A percentile compares a stretch with the other conserved stretches of the same genome.
Evolutionary conservation across 306 rosid genomes (phyloP).

Genomic region (Ammopiptanthus mongolicus): DNA sequence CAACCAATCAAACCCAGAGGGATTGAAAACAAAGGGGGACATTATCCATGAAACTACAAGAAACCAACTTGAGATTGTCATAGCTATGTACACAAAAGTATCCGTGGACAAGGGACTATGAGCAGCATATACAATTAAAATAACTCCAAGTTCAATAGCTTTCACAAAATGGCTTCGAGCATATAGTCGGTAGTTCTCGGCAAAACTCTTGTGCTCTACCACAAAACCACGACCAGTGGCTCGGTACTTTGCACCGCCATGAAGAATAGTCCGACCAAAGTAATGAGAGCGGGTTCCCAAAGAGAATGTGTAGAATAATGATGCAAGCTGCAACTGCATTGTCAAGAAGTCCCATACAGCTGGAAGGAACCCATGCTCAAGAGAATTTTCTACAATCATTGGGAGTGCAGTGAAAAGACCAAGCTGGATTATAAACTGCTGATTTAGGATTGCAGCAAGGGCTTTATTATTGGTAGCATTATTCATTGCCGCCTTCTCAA

Average conservation of each 20-base stretch:
- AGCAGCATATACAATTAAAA: constrained; percentile 69
- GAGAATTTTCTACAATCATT: constrained; percentile 84
- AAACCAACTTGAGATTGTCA: constrained; percentile 81
- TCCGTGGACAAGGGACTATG: constrained; percentile 46
- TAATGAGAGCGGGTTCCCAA: constrained; percentile 82
- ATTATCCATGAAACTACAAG: constrained; percentile 91
- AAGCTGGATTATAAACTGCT: constrained; percentile 85
- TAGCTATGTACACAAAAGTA: constrained; percentile 65
- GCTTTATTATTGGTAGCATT: constrained; percentile 56
- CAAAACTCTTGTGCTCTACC: constrained; percentile 84
- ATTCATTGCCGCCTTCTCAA: constrained; percentile 34
- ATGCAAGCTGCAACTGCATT: constrained; percentile 87
- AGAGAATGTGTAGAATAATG: constrained; percentile 75
- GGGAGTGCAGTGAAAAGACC: constrained; percentile 93
- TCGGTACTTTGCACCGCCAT: constrained; percentile 93
- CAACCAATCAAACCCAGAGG: constrained; percentile 98
- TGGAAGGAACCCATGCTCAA: constrained; percentile 87
- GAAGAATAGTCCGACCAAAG: constrained; percentile 91
- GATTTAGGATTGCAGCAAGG: constrained; percentile 74
- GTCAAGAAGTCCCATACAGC: constrained; percentile 87
- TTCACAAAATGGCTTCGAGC: constrained; percentile 94
- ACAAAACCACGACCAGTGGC: constrained; percentile 99
- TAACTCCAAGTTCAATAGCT: constrained; percentile 85
- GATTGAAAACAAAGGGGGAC: constrained; percentile 89
- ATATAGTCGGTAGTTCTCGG: constrained; percentile 84